Conservation (phyloP, 768 basidiomycete species). For the Pilatotrama ljubarskyi region DNA sequence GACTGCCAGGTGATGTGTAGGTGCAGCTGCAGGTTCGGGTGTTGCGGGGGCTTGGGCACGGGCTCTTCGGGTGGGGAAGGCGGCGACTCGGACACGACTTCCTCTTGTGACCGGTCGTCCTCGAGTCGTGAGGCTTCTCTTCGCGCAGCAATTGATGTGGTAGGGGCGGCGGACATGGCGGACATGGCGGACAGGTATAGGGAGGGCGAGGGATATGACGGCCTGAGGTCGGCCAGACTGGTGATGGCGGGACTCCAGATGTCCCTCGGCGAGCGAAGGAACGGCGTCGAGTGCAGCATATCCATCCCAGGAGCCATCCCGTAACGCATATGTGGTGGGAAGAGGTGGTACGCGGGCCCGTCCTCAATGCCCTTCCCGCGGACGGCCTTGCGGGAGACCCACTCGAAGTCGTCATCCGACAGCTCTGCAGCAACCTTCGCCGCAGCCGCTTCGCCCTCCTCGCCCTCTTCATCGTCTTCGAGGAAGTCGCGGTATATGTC, state of each 20-base stretch:
- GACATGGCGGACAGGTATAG: constrained; percentile 30
- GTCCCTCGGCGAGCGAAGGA: constrained; percentile 45
- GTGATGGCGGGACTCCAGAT: constrained; percentile 36
- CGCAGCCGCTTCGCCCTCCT: constrained; percentile 15
- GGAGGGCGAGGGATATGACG: constrained; percentile 28
- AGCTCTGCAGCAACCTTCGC: constrained; percentile 35
- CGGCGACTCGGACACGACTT: background rate
- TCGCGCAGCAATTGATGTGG: background rate
- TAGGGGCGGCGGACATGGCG: constrained; percentile 12
- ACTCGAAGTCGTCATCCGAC: constrained; percentile 80
- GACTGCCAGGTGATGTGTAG: constrained; percentile 85
- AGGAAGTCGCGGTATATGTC: constrained; percentile 96
- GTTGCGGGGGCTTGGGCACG: constrained; percentile 37
- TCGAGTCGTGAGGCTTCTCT: background rate
- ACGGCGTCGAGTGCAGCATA: constrained; percentile 56
- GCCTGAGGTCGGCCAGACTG: constrained; percentile 29
- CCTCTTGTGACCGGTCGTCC: background rate
- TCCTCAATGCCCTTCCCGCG: constrained; percentile 51
- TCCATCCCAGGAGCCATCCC: constrained; percentile 55
- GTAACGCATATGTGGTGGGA: constrained; percentile 74
- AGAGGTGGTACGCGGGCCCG: constrained; percentile 62
- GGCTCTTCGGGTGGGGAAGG: constrained; percentile 15
- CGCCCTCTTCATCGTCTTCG: constrained; percentile 66
- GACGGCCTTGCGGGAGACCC: constrained; percentile 70
- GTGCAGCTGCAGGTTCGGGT: constrained; percentile 86